Conservation (phyloP, 2,329 filamentous ascomycete species). For the Venturiaceae sp. region DNA sequence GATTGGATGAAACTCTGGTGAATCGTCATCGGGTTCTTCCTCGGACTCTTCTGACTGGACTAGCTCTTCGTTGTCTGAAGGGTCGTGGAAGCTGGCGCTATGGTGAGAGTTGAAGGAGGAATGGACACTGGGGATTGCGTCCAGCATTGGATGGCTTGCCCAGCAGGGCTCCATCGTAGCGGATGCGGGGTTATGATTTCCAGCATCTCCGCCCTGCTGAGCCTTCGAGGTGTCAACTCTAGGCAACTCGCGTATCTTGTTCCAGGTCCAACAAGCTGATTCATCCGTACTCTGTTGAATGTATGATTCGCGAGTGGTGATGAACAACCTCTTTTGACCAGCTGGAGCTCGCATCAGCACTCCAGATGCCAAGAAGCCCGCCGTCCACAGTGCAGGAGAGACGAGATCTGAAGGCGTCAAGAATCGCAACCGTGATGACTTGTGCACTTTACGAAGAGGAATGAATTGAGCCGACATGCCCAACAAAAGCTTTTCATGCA, state of each 20-base stretch:
- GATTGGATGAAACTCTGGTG: conserved; percentile 2
- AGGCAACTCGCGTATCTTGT: conserved; percentile 53
- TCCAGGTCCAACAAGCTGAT: conserved; percentile 59
- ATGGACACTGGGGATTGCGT: conserved; percentile 23
- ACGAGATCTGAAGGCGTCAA: conserved; percentile 63
- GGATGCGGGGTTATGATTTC: conserved; percentile 40
- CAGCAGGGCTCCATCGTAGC: conserved; percentile 58
- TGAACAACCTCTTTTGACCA: conserved; percentile 55
- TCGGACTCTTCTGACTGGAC: not conserved
- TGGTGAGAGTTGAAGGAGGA: conserved; percentile 3
- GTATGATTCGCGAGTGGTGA: conserved; percentile 68
- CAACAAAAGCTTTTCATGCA: conserved; percentile 29
- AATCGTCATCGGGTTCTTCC: not conserved
- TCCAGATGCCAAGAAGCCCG: conserved; percentile 57
- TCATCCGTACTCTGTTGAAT: conserved; percentile 50
- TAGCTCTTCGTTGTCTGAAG: not conserved
- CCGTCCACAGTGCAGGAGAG: conserved; percentile 61
- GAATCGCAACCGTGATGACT: conserved; percentile 62
- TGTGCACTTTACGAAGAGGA: conserved; percentile 68
- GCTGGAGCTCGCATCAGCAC: conserved; percentile 63
- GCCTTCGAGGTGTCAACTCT: conserved; percentile 34
- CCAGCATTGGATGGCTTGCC: conserved; percentile 56
- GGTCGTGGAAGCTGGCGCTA: not conserved
- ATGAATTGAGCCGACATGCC: conserved; percentile 61
- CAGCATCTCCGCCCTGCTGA: not conserved